Conservation (phyloP, 1,139 yeast species). For the Torulaspora globosa region DNA sequence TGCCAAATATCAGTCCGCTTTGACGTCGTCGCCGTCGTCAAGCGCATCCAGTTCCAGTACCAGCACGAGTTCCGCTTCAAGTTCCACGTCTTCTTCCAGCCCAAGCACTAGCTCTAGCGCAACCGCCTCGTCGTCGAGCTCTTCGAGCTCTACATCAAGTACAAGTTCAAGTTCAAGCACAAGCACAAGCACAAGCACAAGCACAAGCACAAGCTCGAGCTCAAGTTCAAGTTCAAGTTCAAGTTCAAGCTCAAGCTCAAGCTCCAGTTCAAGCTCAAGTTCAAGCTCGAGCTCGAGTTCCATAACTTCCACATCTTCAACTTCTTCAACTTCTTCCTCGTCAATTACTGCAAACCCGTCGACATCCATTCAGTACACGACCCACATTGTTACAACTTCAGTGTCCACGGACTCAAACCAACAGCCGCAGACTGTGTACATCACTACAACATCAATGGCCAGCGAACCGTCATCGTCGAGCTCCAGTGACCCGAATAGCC, state of each 20-base stretch:
- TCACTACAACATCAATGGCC: slow-evolving; percentile 24
- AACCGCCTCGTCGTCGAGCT: no score
- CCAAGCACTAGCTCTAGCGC: slow-evolving; percentile 3
- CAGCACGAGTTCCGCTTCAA: slow-evolving; percentile 9
- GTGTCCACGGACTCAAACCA: slow-evolving; percentile 17
- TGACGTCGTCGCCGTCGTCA: slow-evolving; percentile 10
- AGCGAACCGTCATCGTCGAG: slow-evolving; percentile 10
- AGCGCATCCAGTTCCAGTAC: slow-evolving; percentile 8
- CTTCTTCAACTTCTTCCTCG: slow-evolving; percentile 8
- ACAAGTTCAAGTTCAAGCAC: slow-evolving; percentile 3
- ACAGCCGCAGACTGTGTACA: slow-evolving; percentile 17
- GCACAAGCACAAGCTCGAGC: slow-evolving; percentile 11
- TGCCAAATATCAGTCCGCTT: slow-evolving; percentile 21
- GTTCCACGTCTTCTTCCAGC: slow-evolving; percentile 7
- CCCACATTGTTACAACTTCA: slow-evolving; percentile 18
- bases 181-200: slow-evolving; percentile 7
- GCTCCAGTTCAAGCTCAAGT: slow-evolving; percentile 8
- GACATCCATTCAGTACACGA: slow-evolving; percentile 10
- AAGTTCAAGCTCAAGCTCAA: slow-evolving; percentile 15
- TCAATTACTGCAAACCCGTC: slow-evolving; percentile 4
- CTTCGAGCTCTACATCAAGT: slow-evolving; percentile 1
- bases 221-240: slow-evolving; percentile 8
- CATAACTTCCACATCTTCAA: slow-evolving; percentile 10
- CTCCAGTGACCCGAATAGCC: slow-evolving; percentile 1
- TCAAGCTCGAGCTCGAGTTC: slow-evolving; percentile 10